Evolutionary conservation across 148 eudicot species (phyloP).

Genomic region (Dianthus caryophyllus): DNA sequence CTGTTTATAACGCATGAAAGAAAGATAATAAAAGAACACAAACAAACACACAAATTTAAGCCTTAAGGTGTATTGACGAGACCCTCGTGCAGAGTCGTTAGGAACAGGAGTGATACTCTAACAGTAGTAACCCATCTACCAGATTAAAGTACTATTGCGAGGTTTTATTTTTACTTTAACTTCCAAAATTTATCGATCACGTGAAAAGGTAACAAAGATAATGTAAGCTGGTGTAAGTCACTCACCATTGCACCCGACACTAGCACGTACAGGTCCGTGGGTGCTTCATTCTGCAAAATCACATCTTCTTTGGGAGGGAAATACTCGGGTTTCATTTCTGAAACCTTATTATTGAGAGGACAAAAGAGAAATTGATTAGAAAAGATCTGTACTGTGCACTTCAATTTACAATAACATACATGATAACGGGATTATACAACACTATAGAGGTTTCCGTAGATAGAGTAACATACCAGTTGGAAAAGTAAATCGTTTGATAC

Average conservation of each 20-base stretch:
- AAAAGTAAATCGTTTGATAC: constrained; percentile 72
- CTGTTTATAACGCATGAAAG: too few species aligned
- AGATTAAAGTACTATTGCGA: too few species aligned
- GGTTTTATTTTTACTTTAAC: too few species aligned
- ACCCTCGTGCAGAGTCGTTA: too few species aligned
- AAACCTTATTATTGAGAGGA: constrained; percentile 45
- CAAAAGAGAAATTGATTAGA: not conserved
- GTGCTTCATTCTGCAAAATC: constrained; percentile 81
- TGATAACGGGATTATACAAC: not conserved
- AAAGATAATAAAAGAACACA: too few species aligned
- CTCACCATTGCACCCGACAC: constrained; percentile 74
- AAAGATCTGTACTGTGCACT: not conserved
- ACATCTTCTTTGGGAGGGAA: constrained; percentile 87
- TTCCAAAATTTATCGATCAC: too few species aligned
- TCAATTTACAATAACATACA: not conserved
- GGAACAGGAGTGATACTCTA: too few species aligned
- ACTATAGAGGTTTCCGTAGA: not conserved
- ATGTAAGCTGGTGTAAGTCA: not conserved
- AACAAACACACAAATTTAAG: too few species aligned
- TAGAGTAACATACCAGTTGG: constrained; percentile 54
- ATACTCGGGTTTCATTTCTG: constrained; percentile 89
- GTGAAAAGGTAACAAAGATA: too few species aligned
- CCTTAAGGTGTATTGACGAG: too few species aligned
- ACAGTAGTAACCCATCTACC: too few species aligned
- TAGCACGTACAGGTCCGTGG: constrained; percentile 68